Base-by-base conservation (phyloP, 106 monocot species). In the Xerophyta viscosa region DNA sequence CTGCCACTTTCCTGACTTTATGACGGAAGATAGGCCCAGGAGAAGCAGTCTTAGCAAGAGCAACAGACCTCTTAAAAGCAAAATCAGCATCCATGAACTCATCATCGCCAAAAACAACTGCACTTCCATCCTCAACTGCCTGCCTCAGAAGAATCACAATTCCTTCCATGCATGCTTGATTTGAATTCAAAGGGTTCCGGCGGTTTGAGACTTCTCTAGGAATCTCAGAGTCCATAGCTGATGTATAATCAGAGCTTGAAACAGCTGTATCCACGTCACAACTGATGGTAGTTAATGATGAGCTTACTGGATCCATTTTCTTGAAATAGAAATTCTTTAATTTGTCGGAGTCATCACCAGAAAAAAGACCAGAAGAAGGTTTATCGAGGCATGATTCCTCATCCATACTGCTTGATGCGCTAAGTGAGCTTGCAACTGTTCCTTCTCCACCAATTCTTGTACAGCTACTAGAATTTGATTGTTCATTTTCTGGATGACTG, bases 91-190 rank as follows among this genome's bases (percentile, higher is more conserved):
- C 98, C 31, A 70, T 57, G 23, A 29, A 58, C 27, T 64, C 73
- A 31, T 63, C 42, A 29, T 74, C 42, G 21, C 71, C 69, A 48
- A 98, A 56, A 12, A 79, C 29, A 17, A 86, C 17, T 15, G 98
- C 98, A 49, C 57, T 61, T 30, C 98, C 86, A 58, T 37, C 76
- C 26, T 90, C 89, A 37, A 83, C 49, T 18, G 98, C 98, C 54
- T 82, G 78, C 29, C 47, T 65, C 41, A 98, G 49, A 56, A 90
- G 71, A 58, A 64, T 65, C 51, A 66, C 46, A 6, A 98, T 50
- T 52, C 57, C 68, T 25, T 86, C 79, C 69, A 88, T 53, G 57
- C 60, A 68, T 54, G 51, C 42, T 13, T 29, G 54, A 39, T 39
- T 46, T 24, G 42, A 26, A 9, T 19, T 37, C 20, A 27, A 12